Evolutionary conservation across 345 rosid species (phyloP).

Genomic region (Carallia pectinifolia): DNA sequence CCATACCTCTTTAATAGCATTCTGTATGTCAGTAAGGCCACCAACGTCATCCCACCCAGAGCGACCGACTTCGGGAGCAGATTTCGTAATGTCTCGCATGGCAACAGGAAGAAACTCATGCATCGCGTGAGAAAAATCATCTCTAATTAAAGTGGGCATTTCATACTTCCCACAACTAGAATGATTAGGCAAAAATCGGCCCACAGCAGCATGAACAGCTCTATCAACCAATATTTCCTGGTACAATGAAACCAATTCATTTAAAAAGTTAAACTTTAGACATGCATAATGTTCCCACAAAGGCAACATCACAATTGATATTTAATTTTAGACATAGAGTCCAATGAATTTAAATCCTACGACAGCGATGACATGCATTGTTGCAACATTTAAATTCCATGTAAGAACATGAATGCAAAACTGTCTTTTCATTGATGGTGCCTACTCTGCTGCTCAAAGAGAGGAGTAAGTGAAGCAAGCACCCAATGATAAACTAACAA

Average conservation of each 20-base stretch:
- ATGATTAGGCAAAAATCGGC: slow-evolving; percentile 61
- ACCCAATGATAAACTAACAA: too few relatives aligned
- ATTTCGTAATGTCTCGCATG: slow-evolving; percentile 89
- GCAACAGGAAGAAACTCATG: slow-evolving; percentile 92
- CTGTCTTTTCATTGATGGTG: too few relatives aligned
- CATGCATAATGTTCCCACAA: too few relatives aligned
- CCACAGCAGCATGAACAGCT: slow-evolving; percentile 87
- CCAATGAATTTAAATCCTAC: too few relatives aligned
- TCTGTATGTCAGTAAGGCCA: slow-evolving; percentile 71
- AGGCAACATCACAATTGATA: too few relatives aligned
- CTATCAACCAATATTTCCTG: slow-evolving; percentile 98
- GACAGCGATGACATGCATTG: too few relatives aligned
- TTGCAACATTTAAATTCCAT: too few relatives aligned
- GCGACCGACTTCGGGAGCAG: slow-evolving; percentile 72
- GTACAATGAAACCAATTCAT: slow-evolving; percentile 13
- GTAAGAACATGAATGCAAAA: too few relatives aligned
- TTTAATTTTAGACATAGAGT: too few relatives aligned
- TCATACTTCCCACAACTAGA: slow-evolving; percentile 37
- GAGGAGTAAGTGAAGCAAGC: too few relatives aligned
- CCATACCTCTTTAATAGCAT: slow-evolving; percentile 78
- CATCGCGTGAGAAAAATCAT: slow-evolving; percentile 84
- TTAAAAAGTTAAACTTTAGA: too few relatives aligned
- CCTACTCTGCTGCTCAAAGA: too few relatives aligned
- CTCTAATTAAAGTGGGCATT: slow-evolving; percentile 50
- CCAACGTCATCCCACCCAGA: slow-evolving; percentile 98